These are phyloP conservation scores for Echinosophora koreensis DNA, from an alignment of 306 rosid genomes.

Conservation along the genomic window DNA sequence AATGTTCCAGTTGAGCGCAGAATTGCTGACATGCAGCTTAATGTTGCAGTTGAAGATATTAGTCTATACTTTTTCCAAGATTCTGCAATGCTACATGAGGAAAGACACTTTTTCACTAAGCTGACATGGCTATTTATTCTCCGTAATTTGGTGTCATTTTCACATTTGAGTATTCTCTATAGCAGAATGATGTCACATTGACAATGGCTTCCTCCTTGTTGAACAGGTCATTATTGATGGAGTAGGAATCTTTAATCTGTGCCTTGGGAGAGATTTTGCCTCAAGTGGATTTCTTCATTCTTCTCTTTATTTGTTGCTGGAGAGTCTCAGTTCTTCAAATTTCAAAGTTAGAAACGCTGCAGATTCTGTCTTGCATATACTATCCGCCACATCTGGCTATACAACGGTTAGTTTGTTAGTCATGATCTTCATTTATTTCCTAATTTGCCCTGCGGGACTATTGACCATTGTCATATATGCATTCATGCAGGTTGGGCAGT, in stretches of 20 bases:
- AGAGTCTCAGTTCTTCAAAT: constrained; percentile 82
- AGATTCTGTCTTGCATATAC: constrained; percentile 73
- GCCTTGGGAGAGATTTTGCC: constrained; percentile 80
- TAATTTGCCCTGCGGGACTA: constrained; percentile 25
- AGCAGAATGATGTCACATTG: constrained; percentile 37
- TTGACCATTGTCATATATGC: constrained; percentile 25
- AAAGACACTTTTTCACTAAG: constrained; percentile 50
- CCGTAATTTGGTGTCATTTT: constrained; percentile 38
- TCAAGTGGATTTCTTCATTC: constrained; percentile 92
- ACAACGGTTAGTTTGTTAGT: constrained; percentile 63
- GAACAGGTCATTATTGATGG: constrained; percentile 95
- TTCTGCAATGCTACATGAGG: constrained; percentile 87
- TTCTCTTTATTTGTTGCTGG: constrained; percentile 89
- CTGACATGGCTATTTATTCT: constrained; percentile 45
- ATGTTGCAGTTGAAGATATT: constrained; percentile 65
- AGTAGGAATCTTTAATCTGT: constrained; percentile 78
- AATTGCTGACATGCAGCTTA: constrained; percentile 51
- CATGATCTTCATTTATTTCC: constrained; percentile 23
- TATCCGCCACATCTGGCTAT: constrained; percentile 72
- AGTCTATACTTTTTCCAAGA: constrained; percentile 75
- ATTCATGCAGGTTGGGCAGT: constrained; percentile 75
- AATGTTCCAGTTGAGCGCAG: constrained; percentile 67
- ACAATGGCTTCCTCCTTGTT: constrained; percentile 50
- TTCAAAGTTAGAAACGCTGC: constrained; percentile 77
- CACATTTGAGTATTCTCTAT: constrained; percentile 32